Percentiles rank a stretch among this genome's conserved stretches.
Evolutionary conservation across 2,329 filamentous ascomycete species (phyloP).

Genomic region (Claviceps spartinae): DNA sequence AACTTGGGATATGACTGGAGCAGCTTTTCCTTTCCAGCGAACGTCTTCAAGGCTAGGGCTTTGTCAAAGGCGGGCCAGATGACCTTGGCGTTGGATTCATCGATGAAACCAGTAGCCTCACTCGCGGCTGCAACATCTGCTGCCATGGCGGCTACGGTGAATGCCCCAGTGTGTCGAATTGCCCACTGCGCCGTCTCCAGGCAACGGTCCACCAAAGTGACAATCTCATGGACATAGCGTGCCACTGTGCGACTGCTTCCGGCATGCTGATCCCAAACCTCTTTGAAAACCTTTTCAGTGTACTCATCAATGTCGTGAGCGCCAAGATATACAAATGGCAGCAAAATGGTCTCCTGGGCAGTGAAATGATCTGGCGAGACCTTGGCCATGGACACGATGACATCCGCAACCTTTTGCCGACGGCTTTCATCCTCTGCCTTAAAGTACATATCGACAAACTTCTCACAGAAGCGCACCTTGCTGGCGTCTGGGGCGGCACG

Average conservation of each 20-base stretch:
- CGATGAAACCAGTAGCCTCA: constrained; percentile 44
- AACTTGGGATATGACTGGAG: constrained; percentile 70
- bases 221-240: constrained; percentile 75
- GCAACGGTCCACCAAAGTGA: constrained; percentile 49
- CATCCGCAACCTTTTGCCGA: constrained; percentile 66
- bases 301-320: constrained; percentile 76
- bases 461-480: constrained; percentile 36
- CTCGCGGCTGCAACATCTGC: constrained; percentile 48
- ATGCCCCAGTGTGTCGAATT: constrained; percentile 76
- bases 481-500: constrained; percentile 38
- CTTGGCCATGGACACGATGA: constrained; percentile 72
- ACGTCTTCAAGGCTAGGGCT: constrained; percentile 76
- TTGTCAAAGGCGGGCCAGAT: constrained; percentile 80
- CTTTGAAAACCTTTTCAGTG: constrained; percentile 64
- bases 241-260: constrained; percentile 71
- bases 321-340: constrained; percentile 81
- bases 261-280: constrained; percentile 84
- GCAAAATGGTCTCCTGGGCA: constrained; percentile 55
- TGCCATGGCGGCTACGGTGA: constrained; percentile 63
- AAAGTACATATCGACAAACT: constrained; percentile 61
- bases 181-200: constrained; percentile 77
- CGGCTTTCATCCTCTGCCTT: constrained; percentile 62
- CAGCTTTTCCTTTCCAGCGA: constrained; percentile 79
- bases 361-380: constrained; percentile 81
- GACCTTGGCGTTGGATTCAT: constrained; percentile 41